A percentile compares a stretch with the other conserved stretches of the same genome.
phyloP scores from a whole-genome alignment of 1,284 basidiomycete genomes.

The Abortiporus biennis region DNA sequence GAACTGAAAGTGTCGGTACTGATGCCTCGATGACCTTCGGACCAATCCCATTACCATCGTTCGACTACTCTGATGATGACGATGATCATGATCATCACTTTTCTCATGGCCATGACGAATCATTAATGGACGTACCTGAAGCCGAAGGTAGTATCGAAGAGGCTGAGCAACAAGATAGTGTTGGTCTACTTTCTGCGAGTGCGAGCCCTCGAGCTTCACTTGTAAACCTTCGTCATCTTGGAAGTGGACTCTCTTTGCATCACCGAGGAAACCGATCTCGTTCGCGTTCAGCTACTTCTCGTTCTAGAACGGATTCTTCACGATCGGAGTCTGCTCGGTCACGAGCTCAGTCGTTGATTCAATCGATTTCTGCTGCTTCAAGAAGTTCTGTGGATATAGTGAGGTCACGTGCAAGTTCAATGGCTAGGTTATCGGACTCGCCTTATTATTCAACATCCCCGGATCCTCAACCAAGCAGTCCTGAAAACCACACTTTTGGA shows the following conservation, averaged over 20 bases:
- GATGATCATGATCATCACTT: conserved; percentile 10
- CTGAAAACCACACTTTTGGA: conserved; percentile 69
- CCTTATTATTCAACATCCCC: conserved; percentile 38
- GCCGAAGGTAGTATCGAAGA: conserved; percentile 50
- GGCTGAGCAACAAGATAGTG: conserved; percentile 63
- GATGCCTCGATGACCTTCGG: conserved; percentile 29
- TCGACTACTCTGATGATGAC: conserved; percentile 32
- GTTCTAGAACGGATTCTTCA: conserved; percentile 48
- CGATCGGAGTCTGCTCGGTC: conserved; percentile 39
- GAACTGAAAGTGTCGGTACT: conserved; percentile 38
- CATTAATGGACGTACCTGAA: conserved; percentile 46
- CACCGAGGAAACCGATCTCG: conserved; percentile 23
- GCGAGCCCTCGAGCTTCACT: conserved; percentile 55
- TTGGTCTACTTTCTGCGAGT: conserved; percentile 50
- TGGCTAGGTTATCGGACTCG: conserved; percentile 43
- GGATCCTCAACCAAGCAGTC: conserved; percentile 39
- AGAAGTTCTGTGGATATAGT: conserved; percentile 56
- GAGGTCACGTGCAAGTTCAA: conserved; percentile 43
- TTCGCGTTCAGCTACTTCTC: conserved; percentile 23
- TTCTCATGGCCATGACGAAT: conserved; percentile 29
- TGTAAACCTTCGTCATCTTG: conserved; percentile 37
- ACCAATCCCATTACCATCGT: conserved; percentile 24
- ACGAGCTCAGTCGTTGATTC: conserved; percentile 57
- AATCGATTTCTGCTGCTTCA: conserved; percentile 55
- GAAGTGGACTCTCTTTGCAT: conserved; percentile 27